Conservation (phyloP, 2,329 filamentous ascomycete species). For the Aspergillus novofumigatus region DNA sequence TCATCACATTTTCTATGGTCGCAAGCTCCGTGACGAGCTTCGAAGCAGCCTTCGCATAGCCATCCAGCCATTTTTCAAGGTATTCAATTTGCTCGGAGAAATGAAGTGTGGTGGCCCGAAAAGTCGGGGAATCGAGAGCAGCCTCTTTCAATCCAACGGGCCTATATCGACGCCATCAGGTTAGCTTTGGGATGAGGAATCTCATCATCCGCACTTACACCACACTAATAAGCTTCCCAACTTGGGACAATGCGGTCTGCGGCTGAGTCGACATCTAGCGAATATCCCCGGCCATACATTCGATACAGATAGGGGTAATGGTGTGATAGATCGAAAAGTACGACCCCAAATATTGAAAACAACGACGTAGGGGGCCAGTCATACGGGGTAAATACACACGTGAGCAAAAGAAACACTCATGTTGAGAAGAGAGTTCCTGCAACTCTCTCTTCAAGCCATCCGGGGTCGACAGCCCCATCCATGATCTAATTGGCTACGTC, state of each 20-base stretch:
- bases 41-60: conserved; percentile 59
- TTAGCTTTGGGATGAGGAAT: background rate
- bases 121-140: conserved; percentile 91
- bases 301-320: conserved; percentile 16
- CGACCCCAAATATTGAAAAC: conserved; percentile 1
- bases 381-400: conserved; percentile 12
- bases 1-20: conserved; percentile 74
- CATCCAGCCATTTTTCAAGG: conserved; percentile 87
- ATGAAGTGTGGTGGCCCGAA: conserved; percentile 79
- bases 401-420: conserved; percentile 12
- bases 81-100: conserved; percentile 88
- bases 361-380: conserved; percentile 4
- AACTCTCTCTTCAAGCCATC: conserved; percentile 15
- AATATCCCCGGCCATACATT: conserved; percentile 33
- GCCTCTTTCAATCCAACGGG: conserved; percentile 92
- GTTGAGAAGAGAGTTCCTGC: conserved; percentile 9
- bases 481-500: conserved; percentile 37
- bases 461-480: conserved; percentile 14
- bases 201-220: conserved; percentile 31
- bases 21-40: conserved; percentile 63
- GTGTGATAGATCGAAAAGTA: conserved; percentile 3
- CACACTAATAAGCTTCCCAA: conserved; percentile 45
- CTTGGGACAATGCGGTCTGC: conserved; percentile 34
- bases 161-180: conserved; percentile 33
- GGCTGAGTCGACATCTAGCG: conserved; percentile 40